phyloP scores from a whole-genome alignment of 1,284 basidiomycete species.

The Sphaerobolus stellatus region DNA sequence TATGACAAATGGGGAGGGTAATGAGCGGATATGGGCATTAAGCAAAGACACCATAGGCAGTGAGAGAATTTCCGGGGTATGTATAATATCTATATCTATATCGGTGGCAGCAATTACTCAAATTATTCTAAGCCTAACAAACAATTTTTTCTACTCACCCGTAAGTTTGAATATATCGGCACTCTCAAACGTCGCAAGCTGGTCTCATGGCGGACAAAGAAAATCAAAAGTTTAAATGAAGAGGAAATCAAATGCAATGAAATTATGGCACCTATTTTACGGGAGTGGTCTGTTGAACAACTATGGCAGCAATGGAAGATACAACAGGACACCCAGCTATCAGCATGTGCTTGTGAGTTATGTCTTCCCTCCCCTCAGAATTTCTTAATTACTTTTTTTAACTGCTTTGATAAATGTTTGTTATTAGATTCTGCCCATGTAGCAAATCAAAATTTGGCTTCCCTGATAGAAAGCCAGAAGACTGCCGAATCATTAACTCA shows the following conservation, averaged over 20 bases:
- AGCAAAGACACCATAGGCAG: conserved; percentile 1
- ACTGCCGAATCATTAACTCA: not conserved
- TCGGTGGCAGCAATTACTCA: not conserved
- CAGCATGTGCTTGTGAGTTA: not conserved
- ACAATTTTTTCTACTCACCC: not conserved
- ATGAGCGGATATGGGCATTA: conserved; percentile 32
- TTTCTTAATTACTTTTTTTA: too few species aligned
- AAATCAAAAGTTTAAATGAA: too few species aligned
- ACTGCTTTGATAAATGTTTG: not conserved
- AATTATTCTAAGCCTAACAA: not conserved
- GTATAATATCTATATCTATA: not conserved
- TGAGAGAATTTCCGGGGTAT: not conserved
- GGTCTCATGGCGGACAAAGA: too few species aligned
- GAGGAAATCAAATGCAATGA: too few species aligned
- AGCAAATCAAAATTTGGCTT: not conserved
- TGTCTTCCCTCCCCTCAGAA: not conserved
- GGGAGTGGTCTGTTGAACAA: too few species aligned
- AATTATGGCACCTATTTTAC: too few species aligned
- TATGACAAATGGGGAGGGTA: conserved; percentile 35
- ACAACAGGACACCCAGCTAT: not conserved
- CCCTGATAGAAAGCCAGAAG: not conserved
- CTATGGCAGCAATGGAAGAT: not conserved
- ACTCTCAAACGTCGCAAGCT: not conserved
- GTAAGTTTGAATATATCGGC: not conserved
- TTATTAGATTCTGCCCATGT: not conserved